phyloP scores from a whole-genome alignment of 2,329 filamentous ascomycete genomes.

The Periglandula ipomoeae region DNA sequence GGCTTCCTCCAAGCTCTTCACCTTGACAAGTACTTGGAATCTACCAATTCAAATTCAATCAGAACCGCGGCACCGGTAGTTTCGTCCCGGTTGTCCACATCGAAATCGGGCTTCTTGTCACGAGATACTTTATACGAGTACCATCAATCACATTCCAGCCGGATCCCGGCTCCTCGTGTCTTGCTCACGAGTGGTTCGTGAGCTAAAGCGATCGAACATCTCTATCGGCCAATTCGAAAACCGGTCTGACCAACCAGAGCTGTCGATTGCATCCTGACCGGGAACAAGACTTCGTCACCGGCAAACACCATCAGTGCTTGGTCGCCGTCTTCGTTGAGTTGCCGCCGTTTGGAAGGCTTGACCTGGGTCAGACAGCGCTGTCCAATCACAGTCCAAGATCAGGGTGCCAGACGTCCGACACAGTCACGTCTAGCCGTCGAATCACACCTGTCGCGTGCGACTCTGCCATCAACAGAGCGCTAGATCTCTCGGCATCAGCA shows the following conservation, averaged over 20 bases:
- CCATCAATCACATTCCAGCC: neutral
- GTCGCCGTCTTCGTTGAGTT: neutral
- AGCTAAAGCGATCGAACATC: neutral
- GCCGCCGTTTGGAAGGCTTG: neutral
- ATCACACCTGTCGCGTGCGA: constrained; percentile 5
- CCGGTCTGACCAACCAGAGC: constrained; percentile 2
- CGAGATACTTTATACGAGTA: neutral
- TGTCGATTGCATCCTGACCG: neutral
- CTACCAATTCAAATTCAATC: neutral
- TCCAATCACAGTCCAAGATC: constrained; percentile 1
- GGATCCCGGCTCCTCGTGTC: neutral
- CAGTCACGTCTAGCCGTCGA: neutral
- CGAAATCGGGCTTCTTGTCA: neutral
- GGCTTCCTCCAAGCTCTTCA: neutral
- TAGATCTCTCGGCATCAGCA: constrained; percentile 1
- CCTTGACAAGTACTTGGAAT: neutral
- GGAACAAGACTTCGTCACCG: neutral
- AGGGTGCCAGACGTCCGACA: neutral
- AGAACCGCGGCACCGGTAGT: neutral
- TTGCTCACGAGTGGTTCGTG: neutral
- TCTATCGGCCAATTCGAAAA: neutral
- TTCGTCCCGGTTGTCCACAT: neutral
- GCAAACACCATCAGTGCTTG: neutral
- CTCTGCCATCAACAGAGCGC: neutral
- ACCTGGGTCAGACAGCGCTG: neutral